Evolutionary conservation across 208 protist species (phyloP), one percentile per base, ranked within the genome.

Genomic region (Crithidia sp.): DNA sequence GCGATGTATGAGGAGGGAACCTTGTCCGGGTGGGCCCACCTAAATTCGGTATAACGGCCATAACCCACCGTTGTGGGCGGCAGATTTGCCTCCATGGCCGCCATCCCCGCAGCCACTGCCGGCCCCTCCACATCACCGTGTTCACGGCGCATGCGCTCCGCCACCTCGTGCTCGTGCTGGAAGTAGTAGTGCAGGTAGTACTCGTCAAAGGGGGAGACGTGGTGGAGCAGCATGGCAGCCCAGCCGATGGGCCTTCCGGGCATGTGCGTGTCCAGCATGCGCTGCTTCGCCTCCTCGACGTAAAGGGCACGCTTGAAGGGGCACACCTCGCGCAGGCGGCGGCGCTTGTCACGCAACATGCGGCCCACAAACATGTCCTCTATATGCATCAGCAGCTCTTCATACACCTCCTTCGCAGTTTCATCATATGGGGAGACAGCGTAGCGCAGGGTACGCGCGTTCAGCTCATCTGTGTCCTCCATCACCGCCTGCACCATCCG

Each of bases 161-260:
- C 61, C 61, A 43, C 61, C n/a, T 7, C 61, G 41, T 58, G 45
- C 55, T 65, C 64, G 12, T 49, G 52, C n/a, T 40, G 66, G 66
- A 78, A 78, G 44, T 28, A 78, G 52, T 71, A 53, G 36, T 73
- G 74, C 58, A 71, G 19, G n/a, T 16, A 58, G 47, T 68, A 68
- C 41, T 28, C 14, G 39, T 78, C 65, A 2, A 43, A 39, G 2
- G 74, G 67, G 2, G 19, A 16, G 28, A 16, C 17, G 50, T 61
- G 74, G 53, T 78, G 74, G 14, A 67, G 37, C 5, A 77, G 55
- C 7, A 66, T 19, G 2, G 71, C 43, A 6, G 53, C 40, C 60
- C 62, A 76, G 12, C 37, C 40, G 14, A 76, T 28, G 14, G 19
- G 43, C 14, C 43, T 9, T 9, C 28, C 12, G 14, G 39, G 7